These are phyloP conservation scores for Penicillium steckii DNA, from an alignment of 495 filamentous ascomycete species.

Conservation along the genomic window DNA sequence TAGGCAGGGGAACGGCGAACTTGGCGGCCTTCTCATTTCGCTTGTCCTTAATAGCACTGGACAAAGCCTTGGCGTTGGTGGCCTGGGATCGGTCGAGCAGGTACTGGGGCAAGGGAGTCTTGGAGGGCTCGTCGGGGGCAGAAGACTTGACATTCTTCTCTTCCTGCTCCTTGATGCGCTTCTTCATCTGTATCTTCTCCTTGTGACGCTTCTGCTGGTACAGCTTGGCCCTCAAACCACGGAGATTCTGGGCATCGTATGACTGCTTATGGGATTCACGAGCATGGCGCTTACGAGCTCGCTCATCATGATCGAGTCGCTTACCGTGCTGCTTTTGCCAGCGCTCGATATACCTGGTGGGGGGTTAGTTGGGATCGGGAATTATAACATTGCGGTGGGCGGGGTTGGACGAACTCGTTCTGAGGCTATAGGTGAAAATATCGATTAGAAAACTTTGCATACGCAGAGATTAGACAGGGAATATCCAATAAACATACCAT, in stretches of 20 bases:
- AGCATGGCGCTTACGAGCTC: slow-evolving; percentile 79
- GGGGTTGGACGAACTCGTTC: slow-evolving; percentile 60
- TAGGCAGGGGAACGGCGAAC: slow-evolving; percentile 90
- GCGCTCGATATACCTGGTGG: slow-evolving; percentile 76
- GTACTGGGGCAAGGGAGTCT: slow-evolving; percentile 78
- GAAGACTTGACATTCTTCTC: slow-evolving; percentile 93
- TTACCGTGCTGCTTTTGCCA: slow-evolving; percentile 80
- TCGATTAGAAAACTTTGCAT: slow-evolving; percentile 11
- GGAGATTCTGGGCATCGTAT: slow-evolving; percentile 85
- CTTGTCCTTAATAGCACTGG: slow-evolving; percentile 83
- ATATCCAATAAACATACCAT: slow-evolving; percentile 32
- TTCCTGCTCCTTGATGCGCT: slow-evolving; percentile 90
- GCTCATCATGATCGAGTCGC: slow-evolving; percentile 88
- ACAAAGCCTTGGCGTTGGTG: slow-evolving; percentile 85
- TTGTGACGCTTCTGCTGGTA: slow-evolving; percentile 90
- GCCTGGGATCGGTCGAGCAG: slow-evolving; percentile 86
- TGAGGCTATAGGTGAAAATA: slow-evolving; percentile 60
- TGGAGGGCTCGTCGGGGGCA: slow-evolving; percentile 68
- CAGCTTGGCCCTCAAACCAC: slow-evolving; percentile 88
- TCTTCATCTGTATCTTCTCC: slow-evolving; percentile 99
- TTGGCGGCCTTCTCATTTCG: slow-evolving; percentile 91
- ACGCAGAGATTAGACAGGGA: too few species aligned
- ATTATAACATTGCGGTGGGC: slow-evolving; percentile 12
- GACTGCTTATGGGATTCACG: slow-evolving; percentile 84
- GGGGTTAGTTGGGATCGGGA: slow-evolving; percentile 11